Base-by-base conservation (phyloP, 352 stramenopile genomes). In the Globisporangium paddicum region DNA sequence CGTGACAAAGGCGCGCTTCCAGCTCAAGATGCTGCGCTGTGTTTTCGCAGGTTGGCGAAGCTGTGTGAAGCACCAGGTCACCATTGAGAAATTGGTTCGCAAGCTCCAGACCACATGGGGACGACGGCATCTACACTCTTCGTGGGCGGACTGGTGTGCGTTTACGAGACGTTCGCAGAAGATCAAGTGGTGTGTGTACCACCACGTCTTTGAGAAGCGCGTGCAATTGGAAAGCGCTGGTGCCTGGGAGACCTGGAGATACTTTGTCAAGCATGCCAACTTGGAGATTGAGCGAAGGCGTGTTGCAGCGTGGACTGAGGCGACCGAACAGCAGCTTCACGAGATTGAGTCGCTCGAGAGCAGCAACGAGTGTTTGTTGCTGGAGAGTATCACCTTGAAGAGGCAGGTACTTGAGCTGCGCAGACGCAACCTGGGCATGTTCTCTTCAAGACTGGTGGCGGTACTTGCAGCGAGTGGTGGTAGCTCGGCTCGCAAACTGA, bases 281-380 rank as follows among this genome's bases (percentile, higher is more conserved):
- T 7, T 23, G 38, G 26, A 57, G 21, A 21, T 41, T 42, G 37
- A 32, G 37, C 55, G 19, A 6, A 18, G 11, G 14, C 13, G 52
- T 37, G 37, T 18, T 5, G 40, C 38, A 30, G 19, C 26, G 55
- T 34, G 49, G 38, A 55, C 53, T 32, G 11, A 38, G 8, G 23
- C 47, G 14, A 11, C 44, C 34, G 23, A 55, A 21, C 25, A 55
- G n/a, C 61, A 66, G 14, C 58, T 66, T n/a, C 44, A 11, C 1
- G 49, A 66, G 32, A 32, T 62, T 11, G 45, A 51, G 21, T 48
- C 58, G n/a, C 55, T 77, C 1, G 60, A 65, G 13, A 37, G 19
- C 8, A 66, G 57, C 2, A 64, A 63, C n/a, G 63, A 74, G 51
- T 23, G 41, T 9, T 23, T 77, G 60, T 41, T 73, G 8, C 42